Evolutionary conservation across 176 grass and related monocot species (phyloP).

Genomic region (Oryza glaberrima): DNA sequence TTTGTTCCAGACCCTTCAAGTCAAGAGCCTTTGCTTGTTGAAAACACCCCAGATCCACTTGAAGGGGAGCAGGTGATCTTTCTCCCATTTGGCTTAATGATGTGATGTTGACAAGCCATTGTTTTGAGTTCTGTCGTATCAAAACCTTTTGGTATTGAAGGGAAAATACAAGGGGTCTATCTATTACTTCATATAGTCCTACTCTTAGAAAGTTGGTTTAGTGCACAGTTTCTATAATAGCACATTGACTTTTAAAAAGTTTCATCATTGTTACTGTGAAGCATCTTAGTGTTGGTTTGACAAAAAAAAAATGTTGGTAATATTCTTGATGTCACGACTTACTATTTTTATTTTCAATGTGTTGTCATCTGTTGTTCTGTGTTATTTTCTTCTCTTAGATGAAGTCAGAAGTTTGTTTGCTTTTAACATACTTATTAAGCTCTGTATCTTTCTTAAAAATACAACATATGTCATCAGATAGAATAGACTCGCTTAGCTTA

Average conservation of each 20-base stretch:
- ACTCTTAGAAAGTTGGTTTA: slow-evolving; percentile 11
- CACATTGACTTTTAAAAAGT: background rate
- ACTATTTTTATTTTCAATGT: slow-evolving; percentile 10
- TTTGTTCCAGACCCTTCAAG: slow-evolving; percentile 76
- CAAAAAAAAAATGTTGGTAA: background rate
- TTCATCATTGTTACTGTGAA: background rate
- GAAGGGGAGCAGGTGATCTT: slow-evolving; percentile 81
- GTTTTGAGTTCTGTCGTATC: background rate
- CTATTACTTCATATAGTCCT: background rate
- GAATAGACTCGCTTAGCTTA: background rate
- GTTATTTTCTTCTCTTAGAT: background rate
- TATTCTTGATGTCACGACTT: background rate
- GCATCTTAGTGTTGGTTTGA: background rate
- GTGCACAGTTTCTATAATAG: background rate
- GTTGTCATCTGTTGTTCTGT: slow-evolving; percentile 2
- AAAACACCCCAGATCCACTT: slow-evolving; percentile 84
- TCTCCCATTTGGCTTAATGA: slow-evolving; percentile 7
- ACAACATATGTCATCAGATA: background rate
- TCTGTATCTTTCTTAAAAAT: background rate
- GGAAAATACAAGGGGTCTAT: background rate
- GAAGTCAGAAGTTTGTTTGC: slow-evolving; percentile 19
- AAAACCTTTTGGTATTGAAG: slow-evolving; percentile 3
- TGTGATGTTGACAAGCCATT: slow-evolving; percentile 2
- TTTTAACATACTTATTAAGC: background rate
- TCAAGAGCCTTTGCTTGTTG: slow-evolving; percentile 81